Percentiles rank a stretch among this genome's conserved stretches.
These are phyloP conservation scores for Stereocaulon alpinum DNA, from an alignment of 495 filamentous ascomycete species.

Conservation along the genomic window DNA sequence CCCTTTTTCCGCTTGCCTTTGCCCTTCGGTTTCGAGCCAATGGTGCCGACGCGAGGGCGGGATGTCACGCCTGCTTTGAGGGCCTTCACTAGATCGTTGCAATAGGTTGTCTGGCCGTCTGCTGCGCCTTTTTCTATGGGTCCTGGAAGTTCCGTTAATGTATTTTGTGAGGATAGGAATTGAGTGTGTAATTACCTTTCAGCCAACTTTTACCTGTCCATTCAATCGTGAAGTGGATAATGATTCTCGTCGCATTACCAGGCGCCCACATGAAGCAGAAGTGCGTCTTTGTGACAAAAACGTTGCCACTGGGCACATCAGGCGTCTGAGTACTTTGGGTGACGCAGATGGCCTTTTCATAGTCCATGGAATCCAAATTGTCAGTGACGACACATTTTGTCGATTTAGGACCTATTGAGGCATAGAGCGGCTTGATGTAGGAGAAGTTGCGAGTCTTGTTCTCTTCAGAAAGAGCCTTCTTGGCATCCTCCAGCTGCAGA, in stretches of 20 bases:
- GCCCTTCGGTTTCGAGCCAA: slow-evolving; percentile 34
- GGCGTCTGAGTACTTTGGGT: slow-evolving; percentile 77
- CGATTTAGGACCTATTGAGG: slow-evolving; percentile 79
- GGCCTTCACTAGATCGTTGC: slow-evolving; percentile 60
- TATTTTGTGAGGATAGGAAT: neutral
- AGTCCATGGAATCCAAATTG: slow-evolving; percentile 66
- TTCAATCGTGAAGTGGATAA: slow-evolving; percentile 81
- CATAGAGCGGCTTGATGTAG: slow-evolving; percentile 86
- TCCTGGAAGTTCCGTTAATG: slow-evolving; percentile 39
- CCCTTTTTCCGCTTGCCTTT: slow-evolving; percentile 50
- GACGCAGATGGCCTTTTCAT: slow-evolving; percentile 77
- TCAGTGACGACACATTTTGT: slow-evolving; percentile 91
- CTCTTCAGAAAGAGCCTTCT: slow-evolving; percentile 62
- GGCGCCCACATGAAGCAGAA: slow-evolving; percentile 91
- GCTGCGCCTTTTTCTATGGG: slow-evolving; percentile 93
- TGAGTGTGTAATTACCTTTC: slow-evolving; percentile 54
- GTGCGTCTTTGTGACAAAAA: slow-evolving; percentile 83
- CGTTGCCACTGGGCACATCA: slow-evolving; percentile 88
- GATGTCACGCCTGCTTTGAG: slow-evolving; percentile 64
- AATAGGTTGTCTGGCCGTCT: slow-evolving; percentile 76
- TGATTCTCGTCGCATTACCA: slow-evolving; percentile 68
- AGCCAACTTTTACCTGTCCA: slow-evolving; percentile 98
- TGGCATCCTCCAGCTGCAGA: slow-evolving; percentile 69
- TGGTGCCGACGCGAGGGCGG: slow-evolving; percentile 40
- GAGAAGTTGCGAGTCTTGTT: slow-evolving; percentile 64